Evolutionary conservation across 2,329 filamentous ascomycete species (phyloP).

Genomic region (Microcera coccophila): DNA sequence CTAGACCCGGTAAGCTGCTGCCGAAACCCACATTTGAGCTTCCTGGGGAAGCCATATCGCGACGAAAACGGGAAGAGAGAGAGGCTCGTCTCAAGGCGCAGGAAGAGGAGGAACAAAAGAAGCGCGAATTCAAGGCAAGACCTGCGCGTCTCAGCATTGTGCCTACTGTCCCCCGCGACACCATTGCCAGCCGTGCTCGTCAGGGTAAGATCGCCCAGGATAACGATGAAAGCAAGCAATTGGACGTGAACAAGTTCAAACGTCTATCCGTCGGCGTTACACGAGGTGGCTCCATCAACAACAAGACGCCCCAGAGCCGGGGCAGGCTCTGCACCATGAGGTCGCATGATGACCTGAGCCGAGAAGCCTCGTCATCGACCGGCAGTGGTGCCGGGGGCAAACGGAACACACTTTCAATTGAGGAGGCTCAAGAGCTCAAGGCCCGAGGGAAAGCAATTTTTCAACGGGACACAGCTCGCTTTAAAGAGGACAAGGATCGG

Average conservation of each 20-base stretch:
- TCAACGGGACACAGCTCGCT: conserved; percentile 46
- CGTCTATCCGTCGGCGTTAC: conserved; percentile 20
- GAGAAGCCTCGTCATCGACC: conserved; percentile 45
- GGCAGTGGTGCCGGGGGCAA: conserved; percentile 40
- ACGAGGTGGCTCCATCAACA: conserved; percentile 6
- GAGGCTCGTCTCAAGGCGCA: conserved; percentile 53
- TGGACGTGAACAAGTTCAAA: conserved; percentile 19
- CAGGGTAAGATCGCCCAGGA: conserved; percentile 40
- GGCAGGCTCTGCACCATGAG: conserved; percentile 26
- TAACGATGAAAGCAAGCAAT: conserved; percentile 17
- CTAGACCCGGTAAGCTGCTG: conserved; percentile 49
- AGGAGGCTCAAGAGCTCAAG: conserved; percentile 50
- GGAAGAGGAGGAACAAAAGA: conserved; percentile 57
- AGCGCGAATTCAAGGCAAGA: conserved; percentile 61
- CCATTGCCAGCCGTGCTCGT: conserved; percentile 54
- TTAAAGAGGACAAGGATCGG: conserved; percentile 45
- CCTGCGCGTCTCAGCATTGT: conserved; percentile 47
- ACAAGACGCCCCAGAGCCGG: conserved; percentile 18
- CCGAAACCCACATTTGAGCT: conserved; percentile 58
- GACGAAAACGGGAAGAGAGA: conserved; percentile 52
- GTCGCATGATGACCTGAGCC: conserved; percentile 28
- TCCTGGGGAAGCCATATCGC: conserved; percentile 58
- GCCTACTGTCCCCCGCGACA: conserved; percentile 50
- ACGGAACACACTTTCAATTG: conserved; percentile 47
- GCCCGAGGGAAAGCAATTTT: conserved; percentile 52